These are phyloP conservation scores for Lichtheimia hyalospora DNA, from an alignment of 371 early-diverging fungal species.

Conservation along the genomic window DNA sequence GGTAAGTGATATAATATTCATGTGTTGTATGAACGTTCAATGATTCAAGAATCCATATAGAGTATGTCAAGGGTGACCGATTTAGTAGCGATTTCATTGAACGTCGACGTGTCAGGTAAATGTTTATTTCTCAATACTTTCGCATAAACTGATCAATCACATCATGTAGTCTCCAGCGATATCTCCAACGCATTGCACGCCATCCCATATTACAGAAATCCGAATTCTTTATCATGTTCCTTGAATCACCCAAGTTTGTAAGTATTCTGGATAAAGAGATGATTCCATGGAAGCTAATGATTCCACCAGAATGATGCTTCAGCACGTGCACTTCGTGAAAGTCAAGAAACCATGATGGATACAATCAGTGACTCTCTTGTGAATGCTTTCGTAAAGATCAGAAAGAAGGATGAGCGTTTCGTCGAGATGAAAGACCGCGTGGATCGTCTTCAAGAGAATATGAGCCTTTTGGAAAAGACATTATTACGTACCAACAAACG, in stretches of 20 bases:
- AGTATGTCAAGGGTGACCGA: constrained; percentile 94
- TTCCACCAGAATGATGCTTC: constrained; percentile 50
- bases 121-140: neutral
- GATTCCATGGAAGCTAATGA: neutral
- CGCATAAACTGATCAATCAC: neutral
- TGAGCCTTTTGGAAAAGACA: constrained; percentile 76
- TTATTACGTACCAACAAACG: constrained; percentile 75
- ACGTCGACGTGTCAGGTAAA: constrained; percentile 61
- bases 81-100: constrained; percentile 91
- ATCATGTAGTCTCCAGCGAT: constrained; percentile 68
- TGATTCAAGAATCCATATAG: constrained; percentile 29
- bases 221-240: constrained; percentile 72
- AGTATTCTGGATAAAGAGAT: neutral
- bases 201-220: constrained; percentile 85
- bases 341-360: constrained; percentile 78
- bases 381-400: constrained; percentile 90
- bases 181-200: constrained; percentile 78
- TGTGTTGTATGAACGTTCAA: too few species aligned
- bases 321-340: constrained; percentile 44
- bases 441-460: constrained; percentile 82
- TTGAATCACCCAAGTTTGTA: constrained; percentile 81
- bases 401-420: constrained; percentile 85
- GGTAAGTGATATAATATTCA: constrained; percentile 43
- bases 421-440: constrained; percentile 77
- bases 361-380: constrained; percentile 85